Base-by-base conservation (phyloP, 805 yeast genomes). In the Candida piceae region DNA sequence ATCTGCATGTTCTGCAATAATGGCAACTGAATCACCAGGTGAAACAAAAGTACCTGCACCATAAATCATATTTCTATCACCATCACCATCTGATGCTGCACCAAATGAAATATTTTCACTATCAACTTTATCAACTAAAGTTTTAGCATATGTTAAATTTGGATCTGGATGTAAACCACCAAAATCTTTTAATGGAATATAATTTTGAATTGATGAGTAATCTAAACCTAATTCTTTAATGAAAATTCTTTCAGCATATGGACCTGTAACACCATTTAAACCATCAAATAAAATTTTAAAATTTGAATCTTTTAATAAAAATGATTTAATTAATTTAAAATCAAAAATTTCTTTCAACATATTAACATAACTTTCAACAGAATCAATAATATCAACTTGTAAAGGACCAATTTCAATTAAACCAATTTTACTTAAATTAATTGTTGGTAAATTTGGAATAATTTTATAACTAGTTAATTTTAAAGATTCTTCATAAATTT, bases 131-230 rank as follows among this genome's bases (percentile, higher is more conserved):
- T 76, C 82, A 16, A 90, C 98, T 45, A 90, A 70, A 15, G 95
- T 78, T 41, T 73, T 76, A 9, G 97, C 98, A 57, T 93, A 90
- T 11, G 97, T 89, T 61, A 90, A 74, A 66, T 90, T 90, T 47
- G 98, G 98, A 64, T 90, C 98, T 16, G 98, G 98, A 61, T 90
- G 98, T 49, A 88, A 70, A 1, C 98, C 98, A 45, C 98, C 98
- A 55, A 90, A 90, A 62, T 90, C 98, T 13, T 90, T 88, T 57
- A 72, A 61, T 22, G 97, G 96, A 13, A 49, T 60, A 53, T 66
- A 81, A 64, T 90, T 88, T 64, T 90, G 97, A 41, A 93, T 69
- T 4, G 83, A 72, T 4, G 74, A 62, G 31, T 55, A 61, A 3
- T 90, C 80, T 46, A 93, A 66, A 0, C 94, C 96, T 39, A 90